A percentile compares a stretch with the other conserved stretches of the same genome.
Conservation (phyloP, 805 yeast species). For the Kuraishia molischiana region DNA sequence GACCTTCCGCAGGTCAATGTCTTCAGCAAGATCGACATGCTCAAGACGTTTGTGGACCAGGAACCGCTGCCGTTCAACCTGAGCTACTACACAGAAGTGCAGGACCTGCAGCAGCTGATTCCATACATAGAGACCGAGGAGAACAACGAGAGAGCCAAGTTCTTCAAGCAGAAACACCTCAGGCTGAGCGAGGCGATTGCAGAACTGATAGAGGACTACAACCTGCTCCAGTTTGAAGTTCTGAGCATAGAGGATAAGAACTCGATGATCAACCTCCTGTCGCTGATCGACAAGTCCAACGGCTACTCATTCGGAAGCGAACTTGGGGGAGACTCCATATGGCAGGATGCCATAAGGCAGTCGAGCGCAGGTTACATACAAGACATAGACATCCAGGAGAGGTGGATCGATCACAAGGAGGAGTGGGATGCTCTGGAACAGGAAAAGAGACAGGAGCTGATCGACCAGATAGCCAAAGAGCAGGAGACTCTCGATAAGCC, state of each 20-base stretch:
- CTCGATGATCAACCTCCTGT: slow-evolving; percentile 77
- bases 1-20: slow-evolving; percentile 92
- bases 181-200: slow-evolving; percentile 68
- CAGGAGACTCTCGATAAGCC: slow-evolving; percentile 29
- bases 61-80: slow-evolving; percentile 60
- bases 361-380: slow-evolving; percentile 32
- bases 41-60: slow-evolving; percentile 38
- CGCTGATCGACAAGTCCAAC: slow-evolving; percentile 78
- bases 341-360: slow-evolving; percentile 94
- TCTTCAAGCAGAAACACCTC: slow-evolving; percentile 31
- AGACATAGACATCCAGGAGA: slow-evolving; percentile 74
- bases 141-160: slow-evolving; percentile 47
- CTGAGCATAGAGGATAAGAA: slow-evolving; percentile 85
- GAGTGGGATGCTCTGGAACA: slow-evolving; percentile 59
- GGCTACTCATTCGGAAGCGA: slow-evolving; percentile 95
- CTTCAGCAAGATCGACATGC: slow-evolving; percentile 79
- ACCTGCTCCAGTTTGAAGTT: slow-evolving; percentile 82
- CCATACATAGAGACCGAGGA: slow-evolving; percentile 70
- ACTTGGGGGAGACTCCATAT: slow-evolving; percentile 91
- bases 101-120: slow-evolving; percentile 59
- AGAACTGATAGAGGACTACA: slow-evolving; percentile 79
- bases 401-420: slow-evolving; percentile 88
- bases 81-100: slow-evolving; percentile 88
- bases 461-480: slow-evolving; percentile 27
- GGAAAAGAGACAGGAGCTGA: slow-evolving; percentile 30